Evolutionary conservation across 192 early-diverging fungal species (phyloP), one percentile per base, ranked within the genome.

Genomic region (Gamsiella multidivaricata): DNA sequence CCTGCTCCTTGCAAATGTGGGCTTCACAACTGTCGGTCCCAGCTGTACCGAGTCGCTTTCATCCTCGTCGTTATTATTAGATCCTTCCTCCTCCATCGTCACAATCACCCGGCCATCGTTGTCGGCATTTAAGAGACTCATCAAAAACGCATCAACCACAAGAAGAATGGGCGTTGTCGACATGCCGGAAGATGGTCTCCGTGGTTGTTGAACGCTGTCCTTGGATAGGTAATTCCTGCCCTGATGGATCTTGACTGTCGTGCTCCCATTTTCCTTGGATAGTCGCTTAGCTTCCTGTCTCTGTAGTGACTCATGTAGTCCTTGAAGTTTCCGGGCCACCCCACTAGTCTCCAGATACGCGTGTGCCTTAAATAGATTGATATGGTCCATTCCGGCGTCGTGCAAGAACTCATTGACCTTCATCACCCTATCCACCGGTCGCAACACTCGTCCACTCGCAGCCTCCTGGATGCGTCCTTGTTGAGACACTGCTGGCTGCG

Each of bases 351-450:
- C 70, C 61, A 97, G 56, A 54, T 91, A 97, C 6, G 72, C 62
- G 49, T 88, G 81, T 0, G 94, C 81, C 70, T 93, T 94, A 81
- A 91, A 95, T 31, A 95, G 78, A 65, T 95, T 97, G 49, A 96
- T 85, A 65, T 95, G 86, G 50, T 95, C 94, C 29, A 94, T 89
- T 15, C 82, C 80, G 9, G 88, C 80, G 2, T 79, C 65, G 14
- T 91, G 87, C 34, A 93, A 64, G 80, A 94, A 94, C 50, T 94
- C 91, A 66, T 90, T 89, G 3, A 89, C 88, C 0, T 69, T 63
- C 53, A 88, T 61, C 15, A 93, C 80, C 3, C 49, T 51, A 22
- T 80, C 80, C 11, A 20, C 17, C 6, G 65, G 53, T 49, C 34
- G 42, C 29, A 20, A 37, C 2, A 59, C 45, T 20, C 63, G 60